A percentile compares a stretch with the other conserved stretches of the same genome.
These are phyloP conservation scores for Fonsecaea pedrosoi DNA, from an alignment of 2,329 filamentous ascomycete genomes.

Conservation along the genomic window DNA sequence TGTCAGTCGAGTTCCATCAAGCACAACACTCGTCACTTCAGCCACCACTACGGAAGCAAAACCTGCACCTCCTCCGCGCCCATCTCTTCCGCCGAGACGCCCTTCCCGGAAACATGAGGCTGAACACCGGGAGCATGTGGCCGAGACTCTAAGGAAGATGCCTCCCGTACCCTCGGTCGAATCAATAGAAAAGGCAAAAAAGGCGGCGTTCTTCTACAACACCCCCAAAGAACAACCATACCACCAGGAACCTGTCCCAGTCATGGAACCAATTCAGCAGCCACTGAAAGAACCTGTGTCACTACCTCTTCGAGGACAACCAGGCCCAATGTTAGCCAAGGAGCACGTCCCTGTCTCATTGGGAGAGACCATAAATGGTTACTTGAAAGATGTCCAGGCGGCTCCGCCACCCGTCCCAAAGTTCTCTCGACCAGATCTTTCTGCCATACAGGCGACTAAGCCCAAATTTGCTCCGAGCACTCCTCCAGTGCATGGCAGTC, in stretches of 20 bases:
- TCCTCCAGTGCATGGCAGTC: slow-evolving; percentile 30
- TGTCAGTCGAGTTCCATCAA: slow-evolving; percentile 46
- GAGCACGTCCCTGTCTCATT: slow-evolving; percentile 8
- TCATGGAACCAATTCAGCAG: slow-evolving; percentile 14
- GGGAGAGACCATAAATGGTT: slow-evolving; percentile 10
- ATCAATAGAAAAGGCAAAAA: slow-evolving; percentile 46
- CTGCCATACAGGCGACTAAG: slow-evolving; percentile 62
- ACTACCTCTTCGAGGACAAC: slow-evolving; percentile 5
- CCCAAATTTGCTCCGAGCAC: slow-evolving; percentile 43
- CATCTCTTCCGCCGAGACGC: slow-evolving; percentile 37
- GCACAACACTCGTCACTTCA: slow-evolving; percentile 37
- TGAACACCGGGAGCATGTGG: slow-evolving; percentile 27
- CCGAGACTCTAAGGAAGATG: slow-evolving; percentile 37
- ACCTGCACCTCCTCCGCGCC: slow-evolving; percentile 29
- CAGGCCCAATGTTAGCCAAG: not conserved
- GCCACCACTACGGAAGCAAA: slow-evolving; percentile 30
- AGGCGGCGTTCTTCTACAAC: slow-evolving; percentile 54
- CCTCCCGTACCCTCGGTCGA: slow-evolving; percentile 46
- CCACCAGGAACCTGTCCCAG: slow-evolving; percentile 35
- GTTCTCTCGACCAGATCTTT: slow-evolving; percentile 64
- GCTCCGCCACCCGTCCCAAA: slow-evolving; percentile 60
- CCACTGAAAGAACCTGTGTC: slow-evolving; percentile 10
- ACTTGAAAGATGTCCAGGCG: slow-evolving; percentile 17
- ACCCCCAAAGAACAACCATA: slow-evolving; percentile 29
- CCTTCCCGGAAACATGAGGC: slow-evolving; percentile 33